Evolutionary conservation across 768 basidiomycete genomes (phyloP).

Genomic region (Gloeostereum incarnatum): DNA sequence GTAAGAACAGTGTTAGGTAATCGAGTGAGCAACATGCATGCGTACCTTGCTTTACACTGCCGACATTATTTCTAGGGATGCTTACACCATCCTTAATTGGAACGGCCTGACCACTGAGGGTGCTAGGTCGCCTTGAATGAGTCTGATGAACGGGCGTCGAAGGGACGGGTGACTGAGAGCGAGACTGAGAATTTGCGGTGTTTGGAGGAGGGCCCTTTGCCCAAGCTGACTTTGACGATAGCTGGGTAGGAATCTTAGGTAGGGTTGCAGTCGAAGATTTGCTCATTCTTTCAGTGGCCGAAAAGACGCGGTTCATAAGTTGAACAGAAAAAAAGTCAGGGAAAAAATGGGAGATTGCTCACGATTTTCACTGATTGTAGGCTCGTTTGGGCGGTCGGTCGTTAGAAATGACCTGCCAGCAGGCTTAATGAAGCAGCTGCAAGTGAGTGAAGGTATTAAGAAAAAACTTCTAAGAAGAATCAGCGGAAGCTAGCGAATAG

Average conservation of each 20-base stretch:
- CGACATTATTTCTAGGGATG: slow-evolving; percentile 57
- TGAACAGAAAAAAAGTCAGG: background rate
- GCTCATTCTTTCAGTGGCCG: slow-evolving; percentile 66
- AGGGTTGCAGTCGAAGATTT: slow-evolving; percentile 71
- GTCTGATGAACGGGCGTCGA: slow-evolving; percentile 39
- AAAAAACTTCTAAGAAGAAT: background rate
- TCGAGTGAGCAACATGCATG: slow-evolving; percentile 12
- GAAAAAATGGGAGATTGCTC: slow-evolving; percentile 3
- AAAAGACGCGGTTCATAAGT: background rate
- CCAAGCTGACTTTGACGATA: slow-evolving; percentile 84
- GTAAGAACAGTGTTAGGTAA: slow-evolving; percentile 4
- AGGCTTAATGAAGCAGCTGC: slow-evolving; percentile 67
- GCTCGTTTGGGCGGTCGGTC: slow-evolving; percentile 52
- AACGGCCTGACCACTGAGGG: slow-evolving; percentile 58
- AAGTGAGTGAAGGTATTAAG: slow-evolving; percentile 16
- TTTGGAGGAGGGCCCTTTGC: slow-evolving; percentile 76
- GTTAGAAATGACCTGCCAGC: slow-evolving; percentile 89
- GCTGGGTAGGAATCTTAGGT: slow-evolving; percentile 65
- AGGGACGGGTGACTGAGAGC: slow-evolving; percentile 73
- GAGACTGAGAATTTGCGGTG: slow-evolving; percentile 53
- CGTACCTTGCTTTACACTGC: slow-evolving; percentile 60
- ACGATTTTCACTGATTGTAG: slow-evolving; percentile 14
- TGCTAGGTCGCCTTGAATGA: slow-evolving; percentile 75
- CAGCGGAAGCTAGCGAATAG: background rate
- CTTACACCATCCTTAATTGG: slow-evolving; percentile 75